Evolutionary conservation across 768 basidiomycete species (phyloP).

Genomic region (Postia placenta): DNA sequence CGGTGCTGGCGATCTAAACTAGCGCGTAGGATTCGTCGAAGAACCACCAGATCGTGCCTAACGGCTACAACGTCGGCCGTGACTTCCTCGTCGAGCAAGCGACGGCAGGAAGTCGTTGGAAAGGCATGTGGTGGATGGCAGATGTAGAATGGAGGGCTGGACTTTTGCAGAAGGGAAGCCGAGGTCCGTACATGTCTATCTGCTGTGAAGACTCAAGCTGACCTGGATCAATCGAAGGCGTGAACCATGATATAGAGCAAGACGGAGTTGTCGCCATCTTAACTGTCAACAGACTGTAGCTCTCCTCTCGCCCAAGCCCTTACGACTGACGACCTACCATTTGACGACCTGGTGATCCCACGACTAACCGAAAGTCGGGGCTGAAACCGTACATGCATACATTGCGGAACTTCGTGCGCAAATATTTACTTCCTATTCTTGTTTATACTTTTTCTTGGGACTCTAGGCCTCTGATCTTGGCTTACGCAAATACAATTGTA

Average conservation of each 20-base stretch:
- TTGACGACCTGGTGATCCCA: no score
- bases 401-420: no score
- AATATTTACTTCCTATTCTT: no score
- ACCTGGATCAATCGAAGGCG: constrained; percentile 37
- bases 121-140: constrained; percentile 67
- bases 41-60: constrained; percentile 65
- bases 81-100: constrained; percentile 73
- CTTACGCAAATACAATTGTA: no score
- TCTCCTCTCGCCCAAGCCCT: not conserved
- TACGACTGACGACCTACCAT: not conserved
- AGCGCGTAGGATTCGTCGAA: constrained; percentile 53
- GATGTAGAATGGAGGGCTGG: constrained; percentile 72
- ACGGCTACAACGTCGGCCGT: constrained; percentile 82
- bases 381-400: no score
- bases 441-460: no score
- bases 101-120: constrained; percentile 51
- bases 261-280: constrained; percentile 80
- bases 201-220: not conserved
- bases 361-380: no score
- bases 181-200: constrained; percentile 39
- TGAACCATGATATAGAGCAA: constrained; percentile 77
- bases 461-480: no score
- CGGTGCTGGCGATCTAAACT: not conserved
- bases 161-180: constrained; percentile 59
- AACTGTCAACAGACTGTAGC: constrained; percentile 49